phyloP scores from a whole-genome alignment of 176 grass and related monocot species.

The Chrysopogon serrulatus region DNA sequence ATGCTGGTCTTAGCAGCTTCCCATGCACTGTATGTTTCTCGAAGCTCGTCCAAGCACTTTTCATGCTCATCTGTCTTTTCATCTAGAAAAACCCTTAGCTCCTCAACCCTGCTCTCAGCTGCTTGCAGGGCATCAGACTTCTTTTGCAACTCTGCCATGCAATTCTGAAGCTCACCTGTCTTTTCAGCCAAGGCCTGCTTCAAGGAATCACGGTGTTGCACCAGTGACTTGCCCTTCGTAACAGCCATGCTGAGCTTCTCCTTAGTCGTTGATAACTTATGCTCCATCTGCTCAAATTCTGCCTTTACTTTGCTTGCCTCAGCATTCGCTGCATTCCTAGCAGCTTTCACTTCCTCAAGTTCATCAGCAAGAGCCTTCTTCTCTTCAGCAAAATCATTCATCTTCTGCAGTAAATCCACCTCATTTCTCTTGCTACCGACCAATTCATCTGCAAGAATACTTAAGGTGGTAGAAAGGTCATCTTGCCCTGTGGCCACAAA shows the following conservation, averaged over 20 bases:
- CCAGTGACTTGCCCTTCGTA: slow-evolving; percentile 90
- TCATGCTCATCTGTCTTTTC: slow-evolving; percentile 66
- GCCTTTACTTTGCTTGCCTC: slow-evolving; percentile 63
- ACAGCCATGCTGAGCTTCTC: slow-evolving; percentile 93
- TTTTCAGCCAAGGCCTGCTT: slow-evolving; percentile 78
- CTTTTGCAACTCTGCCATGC: slow-evolving; percentile 50
- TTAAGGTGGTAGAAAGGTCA: slow-evolving; percentile 41
- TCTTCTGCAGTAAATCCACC: slow-evolving; percentile 45
- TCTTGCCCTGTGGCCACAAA: slow-evolving; percentile 25
- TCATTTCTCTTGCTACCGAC: slow-evolving; percentile 74
- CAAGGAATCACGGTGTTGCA: slow-evolving; percentile 88
- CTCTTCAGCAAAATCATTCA: slow-evolving; percentile 50
- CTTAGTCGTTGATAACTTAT: slow-evolving; percentile 56
- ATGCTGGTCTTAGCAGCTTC: slow-evolving; percentile 63
- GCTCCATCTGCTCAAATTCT: slow-evolving; percentile 75
- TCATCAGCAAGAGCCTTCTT: slow-evolving; percentile 50
- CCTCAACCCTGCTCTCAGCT: slow-evolving; percentile 49
- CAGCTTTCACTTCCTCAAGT: slow-evolving; percentile 53
- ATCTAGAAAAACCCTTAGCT: slow-evolving; percentile 44
- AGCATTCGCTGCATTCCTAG: slow-evolving; percentile 47
- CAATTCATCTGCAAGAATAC: slow-evolving; percentile 49
- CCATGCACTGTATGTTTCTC: slow-evolving; percentile 56
- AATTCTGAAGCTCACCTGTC: slow-evolving; percentile 54
- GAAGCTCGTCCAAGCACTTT: slow-evolving; percentile 67
- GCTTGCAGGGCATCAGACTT: slow-evolving; percentile 60